Percentiles rank a stretch among this genome's conserved stretches.
phyloP scores from a whole-genome alignment of 192 early-diverging fungal species.

The Piromyces sp. region DNA sequence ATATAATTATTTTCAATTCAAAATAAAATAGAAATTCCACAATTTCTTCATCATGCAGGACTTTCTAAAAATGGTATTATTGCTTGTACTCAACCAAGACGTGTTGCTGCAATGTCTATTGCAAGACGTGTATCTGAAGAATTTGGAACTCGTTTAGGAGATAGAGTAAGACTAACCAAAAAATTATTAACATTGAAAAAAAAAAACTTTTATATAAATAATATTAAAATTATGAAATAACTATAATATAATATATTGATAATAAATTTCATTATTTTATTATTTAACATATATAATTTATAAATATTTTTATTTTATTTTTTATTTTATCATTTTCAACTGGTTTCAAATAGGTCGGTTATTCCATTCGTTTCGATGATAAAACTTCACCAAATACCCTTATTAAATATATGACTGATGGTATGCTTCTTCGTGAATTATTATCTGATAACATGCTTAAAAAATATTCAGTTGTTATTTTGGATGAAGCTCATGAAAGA shows the following conservation, averaged over 20 bases:
- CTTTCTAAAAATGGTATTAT: conserved; percentile 27
- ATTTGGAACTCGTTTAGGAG: conserved; percentile 47
- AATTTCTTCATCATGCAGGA: conserved; percentile 60
- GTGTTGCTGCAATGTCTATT: conserved; percentile 69
- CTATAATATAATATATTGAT: no score
- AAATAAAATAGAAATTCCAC: conserved; percentile 64
- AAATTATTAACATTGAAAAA: no score
- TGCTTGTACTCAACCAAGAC: conserved; percentile 66
- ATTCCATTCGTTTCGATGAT: conserved; percentile 91
- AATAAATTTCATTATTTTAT: no score
- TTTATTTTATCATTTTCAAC: no score
- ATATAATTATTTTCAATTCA: no score
- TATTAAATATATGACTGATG: conserved; percentile 93
- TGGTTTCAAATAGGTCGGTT: conserved; percentile 47
- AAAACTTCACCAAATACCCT: conserved; percentile 55
- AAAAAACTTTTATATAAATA: no score
- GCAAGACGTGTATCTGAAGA: conserved; percentile 64
- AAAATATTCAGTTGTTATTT: conserved; percentile 67
- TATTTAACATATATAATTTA: no score
- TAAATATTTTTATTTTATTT: no score
- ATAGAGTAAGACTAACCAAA: conserved; percentile 1
- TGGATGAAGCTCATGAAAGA: conserved; percentile 98
- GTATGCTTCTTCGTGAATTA: conserved; percentile 83
- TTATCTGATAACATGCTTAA: conserved; percentile 59
- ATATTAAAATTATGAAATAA: no score